phyloP scores from a whole-genome alignment of 345 rosid species.

The Salix brachista region DNA sequence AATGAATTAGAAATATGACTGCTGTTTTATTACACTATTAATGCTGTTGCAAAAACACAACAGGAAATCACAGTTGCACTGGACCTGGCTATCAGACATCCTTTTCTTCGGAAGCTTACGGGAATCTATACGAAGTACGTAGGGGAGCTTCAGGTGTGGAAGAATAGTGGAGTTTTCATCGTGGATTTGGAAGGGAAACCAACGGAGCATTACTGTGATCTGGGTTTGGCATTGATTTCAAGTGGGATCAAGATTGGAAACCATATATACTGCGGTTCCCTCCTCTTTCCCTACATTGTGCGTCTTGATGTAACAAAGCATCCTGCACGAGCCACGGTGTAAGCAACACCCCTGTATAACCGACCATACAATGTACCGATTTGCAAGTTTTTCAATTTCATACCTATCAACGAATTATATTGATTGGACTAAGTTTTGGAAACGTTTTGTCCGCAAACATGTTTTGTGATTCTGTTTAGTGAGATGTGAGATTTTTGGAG shows the following conservation, averaged over 20 bases:
- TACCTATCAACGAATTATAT: too few relatives aligned
- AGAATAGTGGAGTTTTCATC: conserved; percentile 42
- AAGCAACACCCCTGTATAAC: not conserved
- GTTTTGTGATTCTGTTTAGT: too few relatives aligned
- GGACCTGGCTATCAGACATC: conserved; percentile 27
- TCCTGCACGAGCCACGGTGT: conserved; percentile 24
- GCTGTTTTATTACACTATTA: too few relatives aligned
- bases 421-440: too few relatives aligned
- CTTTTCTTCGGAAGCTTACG: conserved; percentile 40
- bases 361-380: too few relatives aligned
- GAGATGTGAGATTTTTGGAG: too few relatives aligned
- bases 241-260: conserved; percentile 49
- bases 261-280: conserved; percentile 51
- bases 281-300: conserved; percentile 27
- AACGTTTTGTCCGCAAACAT: too few relatives aligned
- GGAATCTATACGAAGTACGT: conserved; percentile 28
- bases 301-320: conserved; percentile 43
- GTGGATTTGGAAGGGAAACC: conserved; percentile 65
- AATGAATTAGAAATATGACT: too few relatives aligned
- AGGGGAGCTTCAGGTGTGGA: not conserved
- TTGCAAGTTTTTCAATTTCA: too few relatives aligned
- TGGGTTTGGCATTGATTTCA: conserved; percentile 20
- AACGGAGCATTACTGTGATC: conserved; percentile 49
- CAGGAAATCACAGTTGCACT: conserved; percentile 23
- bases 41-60: not conserved